Evolutionary conservation across 2,329 filamentous ascomycete species (phyloP).

Genomic region (Cryphonectria japonica): DNA sequence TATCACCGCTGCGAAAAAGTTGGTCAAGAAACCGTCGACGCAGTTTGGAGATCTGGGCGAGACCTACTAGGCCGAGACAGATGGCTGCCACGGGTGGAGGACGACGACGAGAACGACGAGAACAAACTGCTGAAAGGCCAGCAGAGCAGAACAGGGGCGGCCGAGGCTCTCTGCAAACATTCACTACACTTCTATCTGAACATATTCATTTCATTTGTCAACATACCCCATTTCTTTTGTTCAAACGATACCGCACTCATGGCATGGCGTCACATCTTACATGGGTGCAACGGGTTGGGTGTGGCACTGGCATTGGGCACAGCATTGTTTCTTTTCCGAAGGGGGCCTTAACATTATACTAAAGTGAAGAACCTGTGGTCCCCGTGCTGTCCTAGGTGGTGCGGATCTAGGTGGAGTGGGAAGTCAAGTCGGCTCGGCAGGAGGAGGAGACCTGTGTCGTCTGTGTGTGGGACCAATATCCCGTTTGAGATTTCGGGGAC

Average conservation of each 20-base stretch:
- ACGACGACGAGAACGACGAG: constrained; percentile 6
- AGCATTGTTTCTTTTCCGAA: constrained; percentile 4
- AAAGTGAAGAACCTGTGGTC: background rate
- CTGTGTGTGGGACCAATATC: background rate
- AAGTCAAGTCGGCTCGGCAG: background rate
- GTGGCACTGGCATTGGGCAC: constrained; percentile 21
- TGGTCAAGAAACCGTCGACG: constrained; percentile 21
- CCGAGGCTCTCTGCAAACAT: background rate
- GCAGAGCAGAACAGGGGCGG: background rate
- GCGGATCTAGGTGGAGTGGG: background rate
- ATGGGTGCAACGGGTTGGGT: constrained; percentile 26
- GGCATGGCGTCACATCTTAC: constrained; percentile 26
- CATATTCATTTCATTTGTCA: constrained; percentile 30
- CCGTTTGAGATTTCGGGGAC: background rate
- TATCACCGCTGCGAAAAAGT: constrained; percentile 11
- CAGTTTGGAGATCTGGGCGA: constrained; percentile 52
- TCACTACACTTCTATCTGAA: constrained; percentile 16
- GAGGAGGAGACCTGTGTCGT: background rate
- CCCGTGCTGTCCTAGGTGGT: background rate
- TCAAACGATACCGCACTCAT: constrained; percentile 28
- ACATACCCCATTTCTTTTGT: constrained; percentile 30
- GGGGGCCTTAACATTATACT: background rate
- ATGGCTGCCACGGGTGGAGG: background rate
- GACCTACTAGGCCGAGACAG: constrained; percentile 49
- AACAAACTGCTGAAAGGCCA: background rate